Conservation (phyloP, 176 grass and related monocot species). For the Alopecurus myosuroides region DNA sequence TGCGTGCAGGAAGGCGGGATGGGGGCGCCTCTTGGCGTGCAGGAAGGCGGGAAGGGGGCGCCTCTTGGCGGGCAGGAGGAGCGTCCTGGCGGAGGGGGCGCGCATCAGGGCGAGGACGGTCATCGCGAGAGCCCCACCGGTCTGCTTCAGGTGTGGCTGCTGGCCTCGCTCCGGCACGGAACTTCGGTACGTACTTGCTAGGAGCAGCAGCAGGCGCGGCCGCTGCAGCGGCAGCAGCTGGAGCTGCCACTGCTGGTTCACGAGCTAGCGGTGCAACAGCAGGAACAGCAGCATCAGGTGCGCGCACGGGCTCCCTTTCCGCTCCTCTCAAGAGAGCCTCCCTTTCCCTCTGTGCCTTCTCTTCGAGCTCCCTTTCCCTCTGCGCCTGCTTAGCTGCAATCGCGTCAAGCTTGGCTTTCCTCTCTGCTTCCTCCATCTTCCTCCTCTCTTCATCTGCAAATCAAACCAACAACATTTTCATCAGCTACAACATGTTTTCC, state of each 20-base stretch:
- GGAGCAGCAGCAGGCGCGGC: conserved; percentile 24
- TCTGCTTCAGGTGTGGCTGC: conserved; percentile 36
- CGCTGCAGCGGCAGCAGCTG: conserved; percentile 1
- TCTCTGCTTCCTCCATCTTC: conserved; percentile 75
- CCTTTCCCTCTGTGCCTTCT: conserved; percentile 47
- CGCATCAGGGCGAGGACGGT: conserved; percentile 37
- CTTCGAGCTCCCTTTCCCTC: conserved; percentile 75
- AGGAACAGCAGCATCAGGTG: neutral
- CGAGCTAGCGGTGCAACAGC: conserved; percentile 17
- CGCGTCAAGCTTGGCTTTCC: conserved; percentile 82
- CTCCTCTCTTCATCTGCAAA: conserved; percentile 86
- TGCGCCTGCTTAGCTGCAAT: conserved; percentile 72
- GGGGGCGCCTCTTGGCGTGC: neutral
- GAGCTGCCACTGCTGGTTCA: conserved; percentile 28
- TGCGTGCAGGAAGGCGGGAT: neutral
- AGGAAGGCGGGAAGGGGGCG: neutral
- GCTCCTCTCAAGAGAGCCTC: conserved; percentile 43
- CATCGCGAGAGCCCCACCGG: conserved; percentile 52
- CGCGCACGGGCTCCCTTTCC: conserved; percentile 8
- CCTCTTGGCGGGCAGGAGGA: neutral
- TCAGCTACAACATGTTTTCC: neutral
- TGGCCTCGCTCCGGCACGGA: conserved; percentile 17
- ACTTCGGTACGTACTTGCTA: conserved; percentile 62
- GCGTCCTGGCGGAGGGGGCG: conserved; percentile 25
- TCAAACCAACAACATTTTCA: neutral